These are phyloP conservation scores for Leccinum disarticulatum DNA, from an alignment of 768 basidiomycete genomes.

Conservation along the genomic window DNA sequence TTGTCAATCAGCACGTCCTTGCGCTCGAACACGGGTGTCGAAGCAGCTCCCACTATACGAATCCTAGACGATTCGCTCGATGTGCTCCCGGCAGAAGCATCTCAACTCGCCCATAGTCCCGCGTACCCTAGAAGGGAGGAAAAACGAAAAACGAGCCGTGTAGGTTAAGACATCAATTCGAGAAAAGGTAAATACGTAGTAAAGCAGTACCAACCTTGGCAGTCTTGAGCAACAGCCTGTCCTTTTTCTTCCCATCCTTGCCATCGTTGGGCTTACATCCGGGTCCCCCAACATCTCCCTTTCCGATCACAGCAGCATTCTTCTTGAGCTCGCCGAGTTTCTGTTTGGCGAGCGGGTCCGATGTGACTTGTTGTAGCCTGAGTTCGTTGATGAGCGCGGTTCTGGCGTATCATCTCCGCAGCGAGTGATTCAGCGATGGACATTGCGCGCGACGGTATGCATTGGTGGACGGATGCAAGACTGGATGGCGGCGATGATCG, in stretches of 20 bases:
- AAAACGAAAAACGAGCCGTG: not conserved
- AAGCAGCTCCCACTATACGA: conserved; percentile 88
- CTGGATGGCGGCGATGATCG: too few species aligned
- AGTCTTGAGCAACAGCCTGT: conserved; percentile 81
- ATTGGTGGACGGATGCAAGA: too few species aligned
- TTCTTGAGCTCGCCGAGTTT: conserved; percentile 70
- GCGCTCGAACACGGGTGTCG: conserved; percentile 97
- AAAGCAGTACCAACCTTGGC: conserved; percentile 68
- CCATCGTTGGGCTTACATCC: conserved; percentile 33
- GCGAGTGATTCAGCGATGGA: conserved; percentile 35
- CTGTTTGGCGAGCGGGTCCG: conserved; percentile 62
- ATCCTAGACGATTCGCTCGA: conserved; percentile 85
- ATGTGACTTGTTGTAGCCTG: conserved; percentile 44
- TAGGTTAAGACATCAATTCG: conserved; percentile 1
- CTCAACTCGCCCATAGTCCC: conserved; percentile 79
- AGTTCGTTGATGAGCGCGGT: conserved; percentile 60
- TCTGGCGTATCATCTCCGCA: conserved; percentile 53
- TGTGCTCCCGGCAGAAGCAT: conserved; percentile 87
- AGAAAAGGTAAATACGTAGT: conserved; percentile 14
- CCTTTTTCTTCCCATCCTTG: conserved; percentile 61
- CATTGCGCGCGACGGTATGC: too few species aligned
- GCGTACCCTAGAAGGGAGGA: conserved; percentile 67
- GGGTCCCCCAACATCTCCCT: conserved; percentile 19
- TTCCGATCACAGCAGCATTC: conserved; percentile 40
- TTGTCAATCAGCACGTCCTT: conserved; percentile 95